Conservation (phyloP, 257 asterid species). For the Solanum habrochaites region DNA sequence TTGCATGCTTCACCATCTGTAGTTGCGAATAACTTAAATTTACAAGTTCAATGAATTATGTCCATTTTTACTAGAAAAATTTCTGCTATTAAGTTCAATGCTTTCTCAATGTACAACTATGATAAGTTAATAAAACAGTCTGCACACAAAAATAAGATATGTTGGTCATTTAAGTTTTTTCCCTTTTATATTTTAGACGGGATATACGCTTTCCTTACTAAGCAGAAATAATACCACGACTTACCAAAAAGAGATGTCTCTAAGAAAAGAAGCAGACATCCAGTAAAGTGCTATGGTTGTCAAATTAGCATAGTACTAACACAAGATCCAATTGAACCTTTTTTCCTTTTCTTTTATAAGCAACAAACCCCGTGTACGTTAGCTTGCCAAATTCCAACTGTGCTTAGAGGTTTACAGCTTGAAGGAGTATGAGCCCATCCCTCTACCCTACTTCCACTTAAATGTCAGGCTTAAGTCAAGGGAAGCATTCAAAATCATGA, state of each 20-base stretch:
- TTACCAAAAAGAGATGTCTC: background rate
- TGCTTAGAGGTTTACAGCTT: background rate
- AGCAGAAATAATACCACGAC: background rate
- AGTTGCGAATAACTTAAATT: background rate
- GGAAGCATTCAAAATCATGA: background rate
- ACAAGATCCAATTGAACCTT: background rate
- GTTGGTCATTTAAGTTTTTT: background rate
- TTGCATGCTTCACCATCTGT: background rate
- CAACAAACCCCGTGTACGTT: background rate
- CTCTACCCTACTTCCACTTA: background rate
- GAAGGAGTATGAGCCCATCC: background rate
- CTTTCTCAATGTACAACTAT: background rate
- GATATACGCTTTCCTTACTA: background rate
- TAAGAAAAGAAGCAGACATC: background rate
- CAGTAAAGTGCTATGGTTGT: no score
- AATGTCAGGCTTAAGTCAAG: background rate
- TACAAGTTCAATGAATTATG: background rate
- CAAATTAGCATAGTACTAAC: no score
- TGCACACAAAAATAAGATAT: background rate
- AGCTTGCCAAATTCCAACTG: background rate
- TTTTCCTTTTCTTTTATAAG: background rate
- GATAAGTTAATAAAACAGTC: background rate
- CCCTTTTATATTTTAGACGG: background rate
- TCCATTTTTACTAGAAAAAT: background rate
- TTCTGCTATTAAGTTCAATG: background rate